phyloP scores from a whole-genome alignment of 352 stramenopile species.

The Phytophthora quininea region DNA sequence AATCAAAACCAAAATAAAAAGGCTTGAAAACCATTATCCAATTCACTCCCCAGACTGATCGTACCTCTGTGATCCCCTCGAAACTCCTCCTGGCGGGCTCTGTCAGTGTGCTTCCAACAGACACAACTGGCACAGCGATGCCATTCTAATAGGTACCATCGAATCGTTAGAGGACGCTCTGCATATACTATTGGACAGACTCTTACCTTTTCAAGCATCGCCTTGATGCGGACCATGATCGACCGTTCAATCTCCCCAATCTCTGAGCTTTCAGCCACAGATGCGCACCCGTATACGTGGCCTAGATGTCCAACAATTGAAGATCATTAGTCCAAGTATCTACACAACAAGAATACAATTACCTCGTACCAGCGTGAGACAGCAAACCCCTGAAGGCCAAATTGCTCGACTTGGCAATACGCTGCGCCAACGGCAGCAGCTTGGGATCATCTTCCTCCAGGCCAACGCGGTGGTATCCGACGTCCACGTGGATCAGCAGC shows the following conservation, averaged over 20 bases:
- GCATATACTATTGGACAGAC: too few species aligned
- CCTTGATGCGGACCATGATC: constrained; percentile 75
- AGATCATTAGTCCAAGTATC: background rate
- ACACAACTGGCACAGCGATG: constrained; percentile 62
- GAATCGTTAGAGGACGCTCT: too few species aligned
- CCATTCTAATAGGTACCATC: constrained; percentile 36
- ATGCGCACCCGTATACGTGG: constrained; percentile 63
- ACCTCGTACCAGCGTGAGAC: constrained; percentile 52
- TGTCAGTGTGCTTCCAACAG: constrained; percentile 70
- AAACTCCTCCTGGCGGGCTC: constrained; percentile 67
- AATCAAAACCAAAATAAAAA: constrained; percentile 1
- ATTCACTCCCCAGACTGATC: background rate
- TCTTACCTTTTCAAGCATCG: constrained; percentile 43
- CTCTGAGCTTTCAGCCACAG: constrained; percentile 50
- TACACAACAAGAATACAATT: background rate
- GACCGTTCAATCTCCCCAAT: constrained; percentile 64
- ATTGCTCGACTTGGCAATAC: constrained; percentile 53
- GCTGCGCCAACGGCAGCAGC: constrained; percentile 54
- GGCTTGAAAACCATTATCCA: background rate
- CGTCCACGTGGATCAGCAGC: constrained; percentile 77
- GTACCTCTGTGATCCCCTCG: constrained; percentile 70
- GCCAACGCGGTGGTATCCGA: constrained; percentile 77
- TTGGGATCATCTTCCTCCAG: constrained; percentile 61
- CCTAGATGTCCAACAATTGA: constrained; percentile 26
- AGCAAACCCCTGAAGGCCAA: constrained; percentile 67